These are phyloP conservation scores for Oropetium thomaeum DNA, from an alignment of 176 grass and related monocot genomes.

Conservation along the genomic window DNA sequence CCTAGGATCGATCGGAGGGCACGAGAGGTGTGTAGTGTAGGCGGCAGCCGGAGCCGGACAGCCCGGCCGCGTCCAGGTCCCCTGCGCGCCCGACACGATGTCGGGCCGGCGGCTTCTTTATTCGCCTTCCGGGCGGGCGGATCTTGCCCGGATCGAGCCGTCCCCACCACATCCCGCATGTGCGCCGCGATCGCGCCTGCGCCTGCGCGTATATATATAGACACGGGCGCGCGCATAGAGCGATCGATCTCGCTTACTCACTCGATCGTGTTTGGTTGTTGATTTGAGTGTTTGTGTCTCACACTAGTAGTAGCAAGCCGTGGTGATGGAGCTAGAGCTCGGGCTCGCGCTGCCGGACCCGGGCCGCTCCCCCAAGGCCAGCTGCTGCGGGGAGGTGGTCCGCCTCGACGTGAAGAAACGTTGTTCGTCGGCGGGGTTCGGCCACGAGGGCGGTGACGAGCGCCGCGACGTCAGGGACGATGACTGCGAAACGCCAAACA, in stretches of 20 bases:
- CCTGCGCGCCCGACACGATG: slow-evolving; percentile 49
- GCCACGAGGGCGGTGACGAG: not conserved
- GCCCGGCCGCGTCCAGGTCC: slow-evolving; percentile 23
- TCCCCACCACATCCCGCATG: not conserved
- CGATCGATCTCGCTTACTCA: no score
- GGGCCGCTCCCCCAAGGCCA: not conserved
- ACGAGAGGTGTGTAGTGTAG: no score
- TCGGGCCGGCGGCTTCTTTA: slow-evolving; percentile 14
- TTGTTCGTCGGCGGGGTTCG: no score
- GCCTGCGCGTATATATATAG: slow-evolving; percentile 1
- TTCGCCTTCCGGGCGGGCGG: no score
- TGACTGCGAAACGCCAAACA: slow-evolving; percentile 3
- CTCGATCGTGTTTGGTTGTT: no score
- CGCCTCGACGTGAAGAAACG: slow-evolving; percentile 41
- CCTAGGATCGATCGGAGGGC: no score
- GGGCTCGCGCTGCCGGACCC: slow-evolving; percentile 47
- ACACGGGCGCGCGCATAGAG: not conserved
- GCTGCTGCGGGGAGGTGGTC: not conserved
- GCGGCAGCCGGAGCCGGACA: no score
- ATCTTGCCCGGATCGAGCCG: not conserved
- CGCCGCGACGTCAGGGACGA: not conserved
- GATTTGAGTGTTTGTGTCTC: not conserved
- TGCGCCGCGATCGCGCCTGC: not conserved
- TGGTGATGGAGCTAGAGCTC: slow-evolving; percentile 62
- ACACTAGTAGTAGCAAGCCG: not conserved